Conservation (phyloP, 2,329 filamentous ascomycete genomes). For the Fusarium solani-melongenae region DNA sequence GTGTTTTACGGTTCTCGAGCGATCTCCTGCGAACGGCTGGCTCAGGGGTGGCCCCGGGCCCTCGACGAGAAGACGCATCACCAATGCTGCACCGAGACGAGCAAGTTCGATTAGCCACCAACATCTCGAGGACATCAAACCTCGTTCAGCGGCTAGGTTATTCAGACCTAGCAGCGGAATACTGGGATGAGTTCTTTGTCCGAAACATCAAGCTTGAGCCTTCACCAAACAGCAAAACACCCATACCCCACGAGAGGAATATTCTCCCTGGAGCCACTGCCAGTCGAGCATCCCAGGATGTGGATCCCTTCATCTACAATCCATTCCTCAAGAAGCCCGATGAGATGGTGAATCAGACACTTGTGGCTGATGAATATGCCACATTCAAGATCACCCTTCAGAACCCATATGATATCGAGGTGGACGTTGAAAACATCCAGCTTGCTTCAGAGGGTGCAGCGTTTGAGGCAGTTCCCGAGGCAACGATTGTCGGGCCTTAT, state of each 20-base stretch:
- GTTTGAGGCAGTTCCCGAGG: constrained; percentile 74
- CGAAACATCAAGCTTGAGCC: constrained; percentile 79
- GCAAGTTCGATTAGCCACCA: constrained; percentile 84
- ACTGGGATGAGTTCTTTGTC: constrained; percentile 97
- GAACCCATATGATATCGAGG: constrained; percentile 92
- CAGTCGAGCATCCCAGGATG: constrained; percentile 66
- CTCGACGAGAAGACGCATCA: constrained; percentile 74
- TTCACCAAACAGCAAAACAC: constrained; percentile 66
- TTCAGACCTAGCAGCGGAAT: constrained; percentile 78
- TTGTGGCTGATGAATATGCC: constrained; percentile 83
- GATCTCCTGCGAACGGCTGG: constrained; percentile 86
- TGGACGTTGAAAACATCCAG: constrained; percentile 85
- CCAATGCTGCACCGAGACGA: constrained; percentile 82
- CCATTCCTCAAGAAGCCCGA: constrained; percentile 81
- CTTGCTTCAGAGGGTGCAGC: constrained; percentile 79
- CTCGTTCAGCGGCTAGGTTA: constrained; percentile 82
- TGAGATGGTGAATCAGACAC: constrained; percentile 70
- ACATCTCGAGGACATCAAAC: constrained; percentile 84
- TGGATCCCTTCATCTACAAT: constrained; percentile 94
- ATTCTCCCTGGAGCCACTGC: constrained; percentile 63
- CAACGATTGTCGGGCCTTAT: constrained; percentile 80
- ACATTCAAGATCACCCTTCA: constrained; percentile 87
- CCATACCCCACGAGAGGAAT: constrained; percentile 72
- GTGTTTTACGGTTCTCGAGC: constrained; percentile 88
- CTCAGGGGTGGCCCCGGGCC: constrained; percentile 79